Evolutionary conservation across 1,139 yeast genomes (phyloP), one percentile per base, ranked within the genome.

Genomic region (Diutina neorugosa): DNA sequence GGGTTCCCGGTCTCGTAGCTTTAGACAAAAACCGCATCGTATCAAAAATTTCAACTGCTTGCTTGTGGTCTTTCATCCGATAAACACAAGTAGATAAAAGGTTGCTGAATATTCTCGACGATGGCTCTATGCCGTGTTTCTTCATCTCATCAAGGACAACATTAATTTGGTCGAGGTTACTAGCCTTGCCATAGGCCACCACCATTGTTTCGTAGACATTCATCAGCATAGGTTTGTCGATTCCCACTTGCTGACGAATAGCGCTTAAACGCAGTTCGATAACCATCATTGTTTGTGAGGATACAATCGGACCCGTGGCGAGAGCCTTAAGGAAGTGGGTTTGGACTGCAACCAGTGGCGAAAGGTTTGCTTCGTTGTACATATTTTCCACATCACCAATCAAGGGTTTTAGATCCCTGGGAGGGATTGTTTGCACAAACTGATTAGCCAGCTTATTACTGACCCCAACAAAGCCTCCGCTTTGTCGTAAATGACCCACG

Each of bases 21-120:
- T 73, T 63, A 0, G 94, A 81, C 57, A 85, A 67, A 63, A 87
- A 91, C 64, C 89, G 91, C 90, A 93, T 84, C 57, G 89, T 80
- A 60, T 86, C 93, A 64, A 93, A 93, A 1, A 87, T 73, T 53
- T 82, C 81, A 55, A 80, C 77, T 0, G 96, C 96, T 58, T 80
- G 82, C 41, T 74, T 67, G 58, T 74, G 81, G 56, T 82, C 77
- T 23, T 70, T 69, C 21, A 78, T 63, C 55, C 80, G 75, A 57
- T 70, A 74, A 3, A 82, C 81, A 61, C 87, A 84, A 20, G 89
- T 77, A 56, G 84, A 84, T 53, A 90, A 65, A 1, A 89, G 73
- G 25, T 82, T 79, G 1, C 86, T 76, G 60, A 84, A 85, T 3
- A 85, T 74, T 3, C 71, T 68, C n/a, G 76, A 70, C 6, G 82